phyloP scores from a whole-genome alignment of 257 asterid genomes.

The Phtheirospermum japonicum region DNA sequence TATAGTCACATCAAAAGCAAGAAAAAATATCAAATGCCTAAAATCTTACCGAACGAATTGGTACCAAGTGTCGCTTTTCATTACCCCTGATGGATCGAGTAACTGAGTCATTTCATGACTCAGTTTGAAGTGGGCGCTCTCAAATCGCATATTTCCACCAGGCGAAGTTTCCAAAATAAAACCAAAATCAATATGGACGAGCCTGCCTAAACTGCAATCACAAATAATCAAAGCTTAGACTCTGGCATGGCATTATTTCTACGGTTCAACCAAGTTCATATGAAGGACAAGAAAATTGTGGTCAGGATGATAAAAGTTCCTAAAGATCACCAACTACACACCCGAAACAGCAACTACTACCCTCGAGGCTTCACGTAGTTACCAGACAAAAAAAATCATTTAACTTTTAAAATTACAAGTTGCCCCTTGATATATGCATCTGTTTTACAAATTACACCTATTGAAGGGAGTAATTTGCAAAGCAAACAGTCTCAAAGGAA shows the following conservation, averaged over 20 bases:
- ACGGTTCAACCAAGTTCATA: slow-evolving; percentile 2
- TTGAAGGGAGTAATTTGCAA: no score
- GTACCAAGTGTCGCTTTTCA: slow-evolving; percentile 95
- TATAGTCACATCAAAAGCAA: slow-evolving; percentile 1
- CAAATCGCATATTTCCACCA: slow-evolving; percentile 94
- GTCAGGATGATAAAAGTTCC: not conserved
- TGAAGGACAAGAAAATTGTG: not conserved
- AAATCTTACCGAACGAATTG: slow-evolving; percentile 70
- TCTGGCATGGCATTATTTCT: slow-evolving; percentile 6
- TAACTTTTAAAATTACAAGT: not conserved
- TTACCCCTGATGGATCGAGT: slow-evolving; percentile 94
- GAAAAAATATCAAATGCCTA: not conserved
- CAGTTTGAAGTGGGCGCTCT: slow-evolving; percentile 96
- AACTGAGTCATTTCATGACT: slow-evolving; percentile 99
- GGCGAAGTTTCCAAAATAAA: slow-evolving; percentile 98
- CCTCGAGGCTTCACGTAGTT: not conserved
- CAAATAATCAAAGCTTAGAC: slow-evolving; percentile 24
- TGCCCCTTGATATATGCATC: not conserved
- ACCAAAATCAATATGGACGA: slow-evolving; percentile 98
- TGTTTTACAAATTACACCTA: not conserved
- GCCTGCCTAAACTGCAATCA: slow-evolving; percentile 83
- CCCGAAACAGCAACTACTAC: slow-evolving; percentile 2
- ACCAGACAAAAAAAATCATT: not conserved
- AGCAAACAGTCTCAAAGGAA: no score
- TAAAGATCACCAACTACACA: not conserved